These are phyloP conservation scores for Amanita rubescens DNA, from an alignment of 768 basidiomycete species.

Conservation along the genomic window DNA sequence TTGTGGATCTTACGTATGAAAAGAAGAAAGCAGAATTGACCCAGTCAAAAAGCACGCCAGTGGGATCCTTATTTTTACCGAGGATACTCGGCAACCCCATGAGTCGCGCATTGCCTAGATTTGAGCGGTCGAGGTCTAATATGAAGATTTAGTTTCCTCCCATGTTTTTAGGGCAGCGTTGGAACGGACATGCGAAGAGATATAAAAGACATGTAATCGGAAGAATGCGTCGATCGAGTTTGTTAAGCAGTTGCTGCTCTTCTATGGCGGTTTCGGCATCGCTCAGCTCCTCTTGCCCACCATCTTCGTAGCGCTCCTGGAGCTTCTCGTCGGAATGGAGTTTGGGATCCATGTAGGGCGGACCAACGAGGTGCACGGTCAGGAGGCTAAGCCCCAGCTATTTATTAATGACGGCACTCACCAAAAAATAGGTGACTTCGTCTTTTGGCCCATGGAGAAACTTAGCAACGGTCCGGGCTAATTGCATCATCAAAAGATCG, in stretches of 20 bases:
- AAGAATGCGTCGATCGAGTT: conserved; percentile 59
- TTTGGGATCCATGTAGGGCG: neutral
- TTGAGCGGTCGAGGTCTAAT: conserved; percentile 64
- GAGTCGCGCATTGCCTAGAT: conserved; percentile 72
- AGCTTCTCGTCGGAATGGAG: conserved; percentile 23
- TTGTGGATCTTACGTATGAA: conserved; percentile 47
- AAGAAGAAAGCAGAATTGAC: conserved; percentile 72
- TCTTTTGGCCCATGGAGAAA: conserved; percentile 4
- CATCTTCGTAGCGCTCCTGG: conserved; percentile 14
- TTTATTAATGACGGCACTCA: conserved; percentile 15
- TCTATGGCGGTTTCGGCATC: conserved; percentile 20
- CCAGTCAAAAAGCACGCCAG: conserved; percentile 70
- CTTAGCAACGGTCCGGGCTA: too few relatives aligned
- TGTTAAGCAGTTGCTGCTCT: conserved; percentile 51
- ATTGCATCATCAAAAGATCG: too few relatives aligned
- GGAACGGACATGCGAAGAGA: conserved; percentile 61
- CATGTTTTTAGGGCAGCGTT: neutral
- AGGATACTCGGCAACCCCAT: conserved; percentile 65
- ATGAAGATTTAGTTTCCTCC: neutral
- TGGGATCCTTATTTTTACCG: conserved; percentile 47
- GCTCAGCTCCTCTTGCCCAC: conserved; percentile 6
- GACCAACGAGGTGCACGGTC: neutral
- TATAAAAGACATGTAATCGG: conserved; percentile 71
- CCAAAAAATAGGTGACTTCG: conserved; percentile 18
- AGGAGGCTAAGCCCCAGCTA: neutral